Conservation (phyloP, 2,329 filamentous ascomycete genomes). For the Trichothecium sympodiale region DNA sequence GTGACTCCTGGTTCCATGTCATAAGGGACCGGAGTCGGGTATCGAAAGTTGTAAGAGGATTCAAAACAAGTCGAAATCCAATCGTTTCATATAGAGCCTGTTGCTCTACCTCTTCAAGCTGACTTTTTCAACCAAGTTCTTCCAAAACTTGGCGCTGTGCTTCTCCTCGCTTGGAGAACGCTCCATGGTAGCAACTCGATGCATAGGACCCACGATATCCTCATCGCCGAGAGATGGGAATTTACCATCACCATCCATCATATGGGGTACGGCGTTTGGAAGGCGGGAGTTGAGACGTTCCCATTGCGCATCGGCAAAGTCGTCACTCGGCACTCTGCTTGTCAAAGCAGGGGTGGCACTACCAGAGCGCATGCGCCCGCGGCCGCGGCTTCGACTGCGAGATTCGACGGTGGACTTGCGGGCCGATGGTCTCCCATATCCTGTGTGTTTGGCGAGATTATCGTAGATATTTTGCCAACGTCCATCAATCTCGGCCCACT, state of each 20-base stretch:
- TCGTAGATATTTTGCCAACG: constrained; percentile 65
- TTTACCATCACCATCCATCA: constrained; percentile 66
- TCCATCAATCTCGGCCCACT: constrained; percentile 73
- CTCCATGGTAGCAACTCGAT: constrained; percentile 44
- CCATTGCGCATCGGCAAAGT: constrained; percentile 31
- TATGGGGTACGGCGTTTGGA: constrained; percentile 54
- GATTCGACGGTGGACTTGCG: constrained; percentile 31
- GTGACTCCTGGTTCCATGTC: too few species aligned
- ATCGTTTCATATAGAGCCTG: not conserved
- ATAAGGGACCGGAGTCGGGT: not conserved
- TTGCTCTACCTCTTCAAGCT: constrained; percentile 10
- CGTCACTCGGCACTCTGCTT: constrained; percentile 18
- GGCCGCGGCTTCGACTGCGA: constrained; percentile 19
- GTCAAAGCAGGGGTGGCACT: constrained; percentile 4
- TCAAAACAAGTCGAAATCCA: constrained; percentile 3
- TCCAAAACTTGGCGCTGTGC: constrained; percentile 35
- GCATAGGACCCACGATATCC: constrained; percentile 91
- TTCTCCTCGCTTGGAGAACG: constrained; percentile 32
- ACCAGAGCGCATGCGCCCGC: constrained; percentile 12
- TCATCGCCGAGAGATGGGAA: constrained; percentile 82
- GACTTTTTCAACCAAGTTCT: constrained; percentile 35
- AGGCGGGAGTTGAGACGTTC: constrained; percentile 41
- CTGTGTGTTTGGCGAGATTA: constrained; percentile 25
- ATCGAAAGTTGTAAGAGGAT: constrained; percentile 20
- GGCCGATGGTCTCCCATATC: not conserved